Evolutionary conservation across 176 grass and related monocot species (phyloP), one percentile per base, ranked within the genome.

Genomic region (Avena eriantha): DNA sequence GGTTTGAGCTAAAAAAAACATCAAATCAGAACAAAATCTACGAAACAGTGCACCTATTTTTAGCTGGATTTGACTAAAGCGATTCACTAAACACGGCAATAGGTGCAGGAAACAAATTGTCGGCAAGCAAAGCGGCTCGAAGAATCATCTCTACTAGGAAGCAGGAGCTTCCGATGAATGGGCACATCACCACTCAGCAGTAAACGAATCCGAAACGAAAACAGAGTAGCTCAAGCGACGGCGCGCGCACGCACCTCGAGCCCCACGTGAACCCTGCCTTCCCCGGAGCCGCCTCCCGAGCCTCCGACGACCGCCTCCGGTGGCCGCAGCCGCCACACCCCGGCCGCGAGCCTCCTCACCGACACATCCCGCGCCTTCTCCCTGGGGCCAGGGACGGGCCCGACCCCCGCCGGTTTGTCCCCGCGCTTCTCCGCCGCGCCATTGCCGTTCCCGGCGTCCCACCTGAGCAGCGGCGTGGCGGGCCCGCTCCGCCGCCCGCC

Each of bases 311-410:
- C 93, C 10, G 85, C 88, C 73, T 93, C 96, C 43, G 90, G 91
- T 21, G 96, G 96, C 11, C 91, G 91, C 26, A 98, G 79, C 9
- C 90, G 87, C 96, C 96, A 98, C 19, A 98, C 88, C 7, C 91
- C 91, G 6, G 93, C 91, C 0, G 93, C 96, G 43, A 98, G 96
- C 86, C 87, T 86, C 91, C 96, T 80, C 68, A 88, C 93, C 4
- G 96, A 98, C 72, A 98, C 86, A 49, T 89, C 82, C 81, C 82
- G 67, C 54, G 81, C 85, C 43, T 58, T 63, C 69, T 45, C 41
- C 80, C 82, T 69, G 18, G 3, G 1, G 72, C 46, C 14, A 0
- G 73, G 46, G 0, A 22, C 71, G 23, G 72, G 22, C 0, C 6
- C 73, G 1, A 5, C 29, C 13, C 33, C 50, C 0, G 50, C 73